Evolutionary conservation across 108 stramenopile genomes (phyloP).

Genomic region (Pseudonitzschia delicatissima): DNA sequence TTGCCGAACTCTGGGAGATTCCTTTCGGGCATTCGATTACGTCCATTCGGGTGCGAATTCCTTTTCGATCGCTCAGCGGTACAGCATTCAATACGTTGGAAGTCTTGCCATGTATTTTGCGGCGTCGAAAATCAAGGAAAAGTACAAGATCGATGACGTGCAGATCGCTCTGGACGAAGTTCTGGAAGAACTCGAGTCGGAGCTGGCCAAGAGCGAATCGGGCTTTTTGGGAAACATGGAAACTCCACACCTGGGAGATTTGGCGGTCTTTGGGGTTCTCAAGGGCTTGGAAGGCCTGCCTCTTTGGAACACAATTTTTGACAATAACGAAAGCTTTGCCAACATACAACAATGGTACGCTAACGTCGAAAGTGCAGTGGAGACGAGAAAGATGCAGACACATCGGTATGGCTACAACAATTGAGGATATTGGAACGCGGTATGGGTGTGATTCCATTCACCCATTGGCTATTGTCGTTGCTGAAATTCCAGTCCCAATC

Average conservation of each 20-base stretch:
- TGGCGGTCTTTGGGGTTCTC: conserved; percentile 85
- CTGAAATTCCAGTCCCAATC: no score
- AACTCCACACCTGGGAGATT: conserved; percentile 60
- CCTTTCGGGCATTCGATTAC: conserved; percentile 81
- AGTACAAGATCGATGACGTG: conserved; percentile 78
- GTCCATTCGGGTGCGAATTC: conserved; percentile 41
- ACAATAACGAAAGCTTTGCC: not conserved
- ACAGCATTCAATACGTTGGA: conserved; percentile 65
- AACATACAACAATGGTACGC: conserved; percentile 2
- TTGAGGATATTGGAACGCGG: not conserved
- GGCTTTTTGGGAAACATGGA: conserved; percentile 24
- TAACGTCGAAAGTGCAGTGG: not conserved
- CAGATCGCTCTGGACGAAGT: conserved; percentile 61
- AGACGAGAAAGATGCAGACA: not conserved
- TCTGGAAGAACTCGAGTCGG: conserved; percentile 50
- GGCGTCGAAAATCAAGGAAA: conserved; percentile 79
- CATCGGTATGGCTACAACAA: conserved; percentile 4
- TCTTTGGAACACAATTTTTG: conserved; percentile 12
- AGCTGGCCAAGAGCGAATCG: conserved; percentile 27
- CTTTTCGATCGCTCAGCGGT: conserved; percentile 59
- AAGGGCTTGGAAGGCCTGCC: conserved; percentile 65
- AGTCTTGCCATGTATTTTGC: conserved; percentile 88
- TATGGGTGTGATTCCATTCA: no score
- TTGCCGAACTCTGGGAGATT: conserved; percentile 68
- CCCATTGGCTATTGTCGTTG: no score